Evolutionary conservation across 768 basidiomycete species (phyloP), one percentile per base, ranked within the genome.

Genomic region (Tephrocybe sp.): DNA sequence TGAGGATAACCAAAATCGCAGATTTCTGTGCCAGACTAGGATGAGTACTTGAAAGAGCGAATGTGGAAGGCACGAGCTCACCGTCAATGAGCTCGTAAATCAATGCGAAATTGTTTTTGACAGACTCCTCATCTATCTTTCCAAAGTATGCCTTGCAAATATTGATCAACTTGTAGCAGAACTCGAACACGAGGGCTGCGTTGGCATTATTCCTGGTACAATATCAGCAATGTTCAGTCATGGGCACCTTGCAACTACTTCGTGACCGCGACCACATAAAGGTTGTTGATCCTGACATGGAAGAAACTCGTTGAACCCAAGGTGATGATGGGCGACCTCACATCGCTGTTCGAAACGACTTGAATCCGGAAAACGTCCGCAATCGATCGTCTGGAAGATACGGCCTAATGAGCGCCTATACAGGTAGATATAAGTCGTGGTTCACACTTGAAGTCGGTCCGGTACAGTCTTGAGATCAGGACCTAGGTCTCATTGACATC

Each of bases 1-100:
- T 99, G 97, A 15, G 97, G 97, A 71, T 95, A 99, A 45, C 97
- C 97, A 69, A 98, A 98, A 72, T 99, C 97, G 66, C 90, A 89
- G 71, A 98, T 98, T 70, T 99, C 97, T 74, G 51, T 10, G 14
- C 12, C n/a, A 9, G 34, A 47, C 32, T 14, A 21, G 28, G 6
- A 28, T 48, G 32, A 57, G 28, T 18, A 34, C 46, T 41, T 48
- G 48, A 55, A 36, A 15, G 23, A 20, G 18, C 7, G 9, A 23
- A 28, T 23, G 28, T 21, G 32, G 33, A 21, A 20, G 17, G 17
- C 37, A n/a, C n/a, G n/a, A 8, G 66, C 83, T 53, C 54, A 94
- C 96, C 96, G 64, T 99, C 97, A 58, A 98, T 89, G 36, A 99
- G 80, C 70, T 99, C 97, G 62, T 99, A 99, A 39, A 99, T 96